Evolutionary conservation across 1,284 basidiomycete species (phyloP), one percentile per base, ranked within the genome.

Genomic region (Puccinia coronata): DNA sequence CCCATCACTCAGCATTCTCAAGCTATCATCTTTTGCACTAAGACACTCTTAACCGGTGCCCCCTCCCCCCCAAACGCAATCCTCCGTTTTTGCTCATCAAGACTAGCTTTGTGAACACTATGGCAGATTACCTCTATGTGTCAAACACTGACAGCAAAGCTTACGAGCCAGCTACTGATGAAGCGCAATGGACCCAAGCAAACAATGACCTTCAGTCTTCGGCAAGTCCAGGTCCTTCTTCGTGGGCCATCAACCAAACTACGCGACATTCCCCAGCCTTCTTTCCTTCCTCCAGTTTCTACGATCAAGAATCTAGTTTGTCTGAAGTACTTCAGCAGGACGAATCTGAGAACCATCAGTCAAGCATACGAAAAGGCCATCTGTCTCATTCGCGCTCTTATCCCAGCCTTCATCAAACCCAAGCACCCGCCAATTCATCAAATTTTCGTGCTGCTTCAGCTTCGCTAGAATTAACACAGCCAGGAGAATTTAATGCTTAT

Each of bases 311-410:
- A 16, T 25, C 53, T 39, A 53, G 59, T 61, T 31, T 57, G 53
- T 11, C 72, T n/a, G 53, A 80, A 34, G 16, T 73, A 59, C 41
- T 61, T n/a, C 53, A 65, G 16, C 55, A 72, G 25, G 47, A 28
- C 11, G 43, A 73, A 16, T 41, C 53, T 53, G 70, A 73, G 14
- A 34, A 51, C 36, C 36, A 39, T 39, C 69, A 61, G 20, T 65
- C 69, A 18, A 63, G 5, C 20, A 31, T 67, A n/a, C 55, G 59
- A 25, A 73, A 80, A 65, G 9, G 2, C 6, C 79, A 80, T 41
- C 57, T 80, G 31, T 80, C 79, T 23, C 79, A 80, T 53, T 80
- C 79, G 23, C 79, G 79, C 59, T 80, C 70, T 14, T 80, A 61
- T 72, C 79, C 78, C 47, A 57, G 31, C n/a, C 69, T 73, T 25